These are phyloP conservation scores for Bremia lactucae DNA, from an alignment of 352 stramenopile species.

Conservation along the genomic window DNA sequence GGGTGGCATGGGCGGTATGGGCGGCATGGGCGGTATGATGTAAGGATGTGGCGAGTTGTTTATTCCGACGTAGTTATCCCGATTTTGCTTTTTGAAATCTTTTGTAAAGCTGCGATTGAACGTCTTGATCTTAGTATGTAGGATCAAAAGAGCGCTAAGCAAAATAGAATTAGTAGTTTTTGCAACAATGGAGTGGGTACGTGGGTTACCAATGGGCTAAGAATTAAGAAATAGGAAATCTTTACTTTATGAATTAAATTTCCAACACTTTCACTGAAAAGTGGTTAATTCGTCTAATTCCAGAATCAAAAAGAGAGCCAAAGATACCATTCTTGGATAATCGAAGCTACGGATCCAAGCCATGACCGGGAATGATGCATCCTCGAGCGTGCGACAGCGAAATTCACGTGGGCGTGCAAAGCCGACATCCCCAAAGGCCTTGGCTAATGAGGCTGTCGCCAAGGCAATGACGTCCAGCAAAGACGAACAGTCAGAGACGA, in stretches of 20 bases:
- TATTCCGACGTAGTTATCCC: too few relatives aligned
- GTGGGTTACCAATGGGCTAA: too few relatives aligned
- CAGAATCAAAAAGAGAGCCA: too few relatives aligned
- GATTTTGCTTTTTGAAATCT: too few relatives aligned
- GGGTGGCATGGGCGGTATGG: constrained; percentile 74
- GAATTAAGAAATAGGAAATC: too few relatives aligned
- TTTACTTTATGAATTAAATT: too few relatives aligned
- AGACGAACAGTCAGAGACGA: constrained; percentile 8
- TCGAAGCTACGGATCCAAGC: too few relatives aligned
- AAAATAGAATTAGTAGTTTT: constrained; percentile 38
- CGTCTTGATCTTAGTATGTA: constrained; percentile 13
- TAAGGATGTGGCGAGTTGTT: constrained; percentile 31
- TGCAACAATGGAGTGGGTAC: too few relatives aligned
- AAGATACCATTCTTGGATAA: too few relatives aligned
- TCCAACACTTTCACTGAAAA: too few relatives aligned
- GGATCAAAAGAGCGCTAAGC: constrained; percentile 22
- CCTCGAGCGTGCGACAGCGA: constrained; percentile 18
- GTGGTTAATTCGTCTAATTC: too few relatives aligned
- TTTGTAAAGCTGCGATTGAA: constrained; percentile 27
- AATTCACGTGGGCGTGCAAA: constrained; percentile 10
- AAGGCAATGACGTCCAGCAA: constrained; percentile 1
- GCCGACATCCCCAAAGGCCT: neutral
- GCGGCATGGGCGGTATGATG: constrained; percentile 80
- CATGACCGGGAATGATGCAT: too few relatives aligned
- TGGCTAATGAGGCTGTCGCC: constrained; percentile 3